These are phyloP conservation scores for Yamadazyma takamatsuzukensis DNA, from an alignment of 805 yeast genomes.

Conservation along the genomic window DNA sequence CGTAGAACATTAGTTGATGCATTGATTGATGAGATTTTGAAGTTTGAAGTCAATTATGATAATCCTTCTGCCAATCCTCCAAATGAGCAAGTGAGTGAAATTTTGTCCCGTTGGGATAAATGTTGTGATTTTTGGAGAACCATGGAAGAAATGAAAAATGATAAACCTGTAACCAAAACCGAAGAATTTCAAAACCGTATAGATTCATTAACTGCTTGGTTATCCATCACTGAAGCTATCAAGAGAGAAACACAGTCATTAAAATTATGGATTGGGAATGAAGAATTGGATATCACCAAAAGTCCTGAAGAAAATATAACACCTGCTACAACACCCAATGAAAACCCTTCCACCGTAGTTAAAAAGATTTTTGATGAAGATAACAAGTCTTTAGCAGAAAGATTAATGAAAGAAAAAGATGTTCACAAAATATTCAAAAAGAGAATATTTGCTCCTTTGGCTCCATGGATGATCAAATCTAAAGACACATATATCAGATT, in stretches of 20 bases:
- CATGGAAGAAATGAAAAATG: slow-evolving; percentile 69
- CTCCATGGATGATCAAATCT: slow-evolving; percentile 81
- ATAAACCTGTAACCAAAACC: slow-evolving; percentile 66
- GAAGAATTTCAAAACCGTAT: slow-evolving; percentile 61
- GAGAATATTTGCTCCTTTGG: slow-evolving; percentile 62
- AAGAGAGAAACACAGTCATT: slow-evolving; percentile 58
- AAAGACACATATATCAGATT: slow-evolving; percentile 65
- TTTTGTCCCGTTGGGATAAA: slow-evolving; percentile 60
- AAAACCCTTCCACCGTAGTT: slow-evolving; percentile 12
- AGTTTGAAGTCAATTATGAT: slow-evolving; percentile 54
- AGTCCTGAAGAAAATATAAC: slow-evolving; percentile 20
- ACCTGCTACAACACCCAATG: slow-evolving; percentile 15
- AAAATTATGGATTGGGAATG: slow-evolving; percentile 80
- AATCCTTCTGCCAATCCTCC: slow-evolving; percentile 26
- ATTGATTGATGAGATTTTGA: slow-evolving; percentile 63
- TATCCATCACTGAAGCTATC: slow-evolving; percentile 67
- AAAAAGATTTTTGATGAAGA: slow-evolving; percentile 52
- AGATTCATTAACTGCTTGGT: slow-evolving; percentile 84
- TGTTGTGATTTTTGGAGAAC: slow-evolving; percentile 80
- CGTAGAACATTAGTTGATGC: slow-evolving; percentile 71
- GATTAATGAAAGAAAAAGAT: slow-evolving; percentile 75
- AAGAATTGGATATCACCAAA: slow-evolving; percentile 61
- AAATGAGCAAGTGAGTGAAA: slow-evolving; percentile 46
- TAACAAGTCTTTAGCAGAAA: slow-evolving; percentile 71
- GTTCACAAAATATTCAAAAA: slow-evolving; percentile 67